Base-by-base conservation (phyloP, 2,329 filamentous ascomycete genomes). In the Scolecobasidium constrictum region DNA sequence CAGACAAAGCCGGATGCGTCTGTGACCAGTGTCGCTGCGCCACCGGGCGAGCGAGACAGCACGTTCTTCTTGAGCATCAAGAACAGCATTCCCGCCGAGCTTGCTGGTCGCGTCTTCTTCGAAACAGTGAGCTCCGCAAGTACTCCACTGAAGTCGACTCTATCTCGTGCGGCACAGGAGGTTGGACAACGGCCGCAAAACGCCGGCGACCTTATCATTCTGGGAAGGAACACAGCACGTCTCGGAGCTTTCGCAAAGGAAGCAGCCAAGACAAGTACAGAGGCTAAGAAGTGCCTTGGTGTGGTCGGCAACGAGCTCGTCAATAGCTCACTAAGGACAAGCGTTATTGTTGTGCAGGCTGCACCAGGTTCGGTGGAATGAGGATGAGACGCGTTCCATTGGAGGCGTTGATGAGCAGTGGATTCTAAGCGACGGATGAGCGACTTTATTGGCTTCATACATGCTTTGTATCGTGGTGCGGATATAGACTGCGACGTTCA, bases 331-430 rank as follows among this genome's bases (percentile, higher is more conserved):
- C 60, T 83, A n/a, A 72, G 70, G 48, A 76, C 79, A 0, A 86
- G 82, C 57, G 62, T 87, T 19, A 63, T 87, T 42, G 73, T 87
- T 43, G 69, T 88, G 20, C 78, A 86, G 61, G 81, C 80, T 28
- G n/a, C n/a, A n/a, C n/a, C n/a, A n/a, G n/a, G n/a, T 31, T 15
- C 15, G 26, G 26, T 31, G 9, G 33, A 23, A n/a, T n/a, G n/a
- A n/a, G n/a, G n/a, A n/a, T n/a, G n/a, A n/a, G n/a, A n/a, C n/a
- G n/a, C n/a, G n/a, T n/a, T n/a, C n/a, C n/a, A n/a, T n/a, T n/a
- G n/a, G n/a, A n/a, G n/a, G n/a, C n/a, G n/a, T n/a, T n/a, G n/a
- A n/a, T n/a, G n/a, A n/a, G n/a, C n/a, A n/a, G n/a, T n/a, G n/a
- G n/a, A n/a, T n/a, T n/a, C n/a, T n/a, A n/a, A n/a, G n/a, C n/a